Conservation (phyloP, 108 stramenopile genomes). For the Skeletonema menzelii region DNA sequence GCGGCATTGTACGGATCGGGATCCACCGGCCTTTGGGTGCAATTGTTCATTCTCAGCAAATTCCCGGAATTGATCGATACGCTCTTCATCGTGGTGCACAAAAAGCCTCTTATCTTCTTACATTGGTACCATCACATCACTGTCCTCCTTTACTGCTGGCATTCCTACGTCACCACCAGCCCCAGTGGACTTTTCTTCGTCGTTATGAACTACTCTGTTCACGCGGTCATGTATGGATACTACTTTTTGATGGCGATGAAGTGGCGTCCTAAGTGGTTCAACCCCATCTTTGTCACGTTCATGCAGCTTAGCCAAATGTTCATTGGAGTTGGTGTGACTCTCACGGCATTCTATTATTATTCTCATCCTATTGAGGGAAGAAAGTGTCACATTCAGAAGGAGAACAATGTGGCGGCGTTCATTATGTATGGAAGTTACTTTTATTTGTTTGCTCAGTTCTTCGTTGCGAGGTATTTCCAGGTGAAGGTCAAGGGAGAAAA, state of each 20-base stretch:
- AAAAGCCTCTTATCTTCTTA: slow-evolving; percentile 94
- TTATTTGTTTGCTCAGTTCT: slow-evolving; percentile 88
- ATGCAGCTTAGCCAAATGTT: slow-evolving; percentile 95
- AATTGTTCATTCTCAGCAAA: slow-evolving; percentile 92
- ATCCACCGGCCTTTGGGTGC: slow-evolving; percentile 90
- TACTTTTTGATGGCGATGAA: slow-evolving; percentile 94
- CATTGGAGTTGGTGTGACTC: slow-evolving; percentile 82
- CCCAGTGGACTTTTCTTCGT: slow-evolving; percentile 95
- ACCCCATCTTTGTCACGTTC: slow-evolving; percentile 85
- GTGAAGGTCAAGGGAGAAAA: slow-evolving; percentile 51
- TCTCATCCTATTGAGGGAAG: slow-evolving; percentile 34
- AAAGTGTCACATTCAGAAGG: slow-evolving; percentile 62
- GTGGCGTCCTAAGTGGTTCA: slow-evolving; percentile 79
- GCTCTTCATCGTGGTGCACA: slow-evolving; percentile 96
- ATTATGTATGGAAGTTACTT: slow-evolving; percentile 92
- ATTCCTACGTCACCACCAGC: slow-evolving; percentile 88
- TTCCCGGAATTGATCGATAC: slow-evolving; percentile 97
- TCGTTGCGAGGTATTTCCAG: slow-evolving; percentile 74
- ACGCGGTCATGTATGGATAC: slow-evolving; percentile 99
- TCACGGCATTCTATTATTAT: slow-evolving; percentile 71
- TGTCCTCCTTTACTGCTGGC: slow-evolving; percentile 97
- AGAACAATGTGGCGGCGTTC: slow-evolving; percentile 86
- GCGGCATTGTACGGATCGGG: slow-evolving; percentile 74
- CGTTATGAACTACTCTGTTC: slow-evolving; percentile 99
- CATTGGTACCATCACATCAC: slow-evolving; percentile 99